Conservation (phyloP, 345 rosid genomes). For the Camelina hispida region DNA sequence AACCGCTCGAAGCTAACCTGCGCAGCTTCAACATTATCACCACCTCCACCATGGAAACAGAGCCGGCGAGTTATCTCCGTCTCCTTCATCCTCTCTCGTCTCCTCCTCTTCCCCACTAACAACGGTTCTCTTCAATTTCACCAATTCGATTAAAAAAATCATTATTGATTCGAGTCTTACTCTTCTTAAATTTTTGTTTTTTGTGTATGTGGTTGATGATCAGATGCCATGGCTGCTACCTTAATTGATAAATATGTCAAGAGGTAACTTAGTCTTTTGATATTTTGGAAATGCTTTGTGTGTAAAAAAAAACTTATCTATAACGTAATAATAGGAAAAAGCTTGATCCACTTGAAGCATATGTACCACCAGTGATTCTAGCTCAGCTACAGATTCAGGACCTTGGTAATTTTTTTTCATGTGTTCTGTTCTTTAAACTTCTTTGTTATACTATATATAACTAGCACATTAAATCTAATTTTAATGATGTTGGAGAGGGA, state of each 20-base stretch:
- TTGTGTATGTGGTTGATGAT: neutral
- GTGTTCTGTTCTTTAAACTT: neutral
- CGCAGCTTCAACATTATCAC: constrained; percentile 43
- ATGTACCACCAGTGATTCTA: constrained; percentile 80
- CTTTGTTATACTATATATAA: neutral
- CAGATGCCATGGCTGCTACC: constrained; percentile 66
- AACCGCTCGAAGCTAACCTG: constrained; percentile 28
- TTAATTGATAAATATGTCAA: constrained; percentile 72
- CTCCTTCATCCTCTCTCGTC: constrained; percentile 58
- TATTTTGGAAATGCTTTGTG: neutral
- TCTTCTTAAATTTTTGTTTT: neutral
- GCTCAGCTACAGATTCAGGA: constrained; percentile 75
- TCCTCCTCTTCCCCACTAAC: constrained; percentile 44
- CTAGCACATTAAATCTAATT: neutral
- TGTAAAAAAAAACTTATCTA: neutral
- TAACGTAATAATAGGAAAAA: constrained; percentile 59
- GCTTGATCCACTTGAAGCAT: constrained; percentile 82
- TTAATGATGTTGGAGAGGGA: constrained; percentile 48
- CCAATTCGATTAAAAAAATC: neutral
- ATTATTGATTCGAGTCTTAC: neutral
- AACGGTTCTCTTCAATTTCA: constrained; percentile 44
- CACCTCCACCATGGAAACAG: constrained; percentile 48
- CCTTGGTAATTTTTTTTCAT: constrained; percentile 53
- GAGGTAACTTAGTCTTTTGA: constrained; percentile 47
- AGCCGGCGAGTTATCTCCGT: constrained; percentile 68